Conservation (phyloP, 768 basidiomycete genomes). For the Tulasnella sp. region DNA sequence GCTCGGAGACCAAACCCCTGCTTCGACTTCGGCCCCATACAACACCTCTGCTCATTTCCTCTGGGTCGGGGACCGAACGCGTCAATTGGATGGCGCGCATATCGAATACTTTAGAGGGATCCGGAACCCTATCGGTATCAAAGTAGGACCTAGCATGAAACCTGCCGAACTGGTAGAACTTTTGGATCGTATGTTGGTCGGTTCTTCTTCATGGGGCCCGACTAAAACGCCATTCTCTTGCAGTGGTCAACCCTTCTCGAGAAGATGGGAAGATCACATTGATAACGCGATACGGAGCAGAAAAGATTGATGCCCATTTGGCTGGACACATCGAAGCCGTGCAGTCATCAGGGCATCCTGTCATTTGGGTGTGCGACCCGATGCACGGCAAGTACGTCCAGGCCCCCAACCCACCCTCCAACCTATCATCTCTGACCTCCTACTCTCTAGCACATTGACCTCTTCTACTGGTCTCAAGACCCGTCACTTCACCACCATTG, state of each 20-base stretch:
- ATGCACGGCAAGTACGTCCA: constrained; percentile 95
- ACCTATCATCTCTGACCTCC: not conserved
- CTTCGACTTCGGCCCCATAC: constrained; percentile 47
- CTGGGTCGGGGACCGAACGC: constrained; percentile 95
- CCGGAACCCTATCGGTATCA: constrained; percentile 89
- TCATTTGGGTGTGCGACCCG: constrained; percentile 92
- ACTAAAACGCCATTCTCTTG: not conserved
- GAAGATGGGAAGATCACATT: constrained; percentile 78
- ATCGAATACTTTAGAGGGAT: constrained; percentile 93
- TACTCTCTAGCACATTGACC: constrained; percentile 62
- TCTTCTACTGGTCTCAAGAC: constrained; percentile 80
- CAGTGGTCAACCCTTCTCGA: constrained; percentile 76
- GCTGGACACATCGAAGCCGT: constrained; percentile 77
- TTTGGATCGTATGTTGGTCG: constrained; percentile 49
- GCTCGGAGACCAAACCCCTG: not conserved
- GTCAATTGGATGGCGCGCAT: constrained; percentile 87
- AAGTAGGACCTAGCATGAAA: constrained; percentile 86
- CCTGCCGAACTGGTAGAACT: constrained; percentile 66
- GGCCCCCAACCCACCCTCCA: no score
- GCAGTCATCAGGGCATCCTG: constrained; percentile 70
- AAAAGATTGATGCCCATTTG: constrained; percentile 71
- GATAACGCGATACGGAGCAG: constrained; percentile 89
- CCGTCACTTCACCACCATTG: constrained; percentile 79
- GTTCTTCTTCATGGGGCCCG: not conserved
- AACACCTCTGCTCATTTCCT: constrained; percentile 92